Evolutionary conservation across 2,329 filamentous ascomycete genomes (phyloP), one percentile per base, ranked within the genome.

Genomic region (Xylaria sp.): DNA sequence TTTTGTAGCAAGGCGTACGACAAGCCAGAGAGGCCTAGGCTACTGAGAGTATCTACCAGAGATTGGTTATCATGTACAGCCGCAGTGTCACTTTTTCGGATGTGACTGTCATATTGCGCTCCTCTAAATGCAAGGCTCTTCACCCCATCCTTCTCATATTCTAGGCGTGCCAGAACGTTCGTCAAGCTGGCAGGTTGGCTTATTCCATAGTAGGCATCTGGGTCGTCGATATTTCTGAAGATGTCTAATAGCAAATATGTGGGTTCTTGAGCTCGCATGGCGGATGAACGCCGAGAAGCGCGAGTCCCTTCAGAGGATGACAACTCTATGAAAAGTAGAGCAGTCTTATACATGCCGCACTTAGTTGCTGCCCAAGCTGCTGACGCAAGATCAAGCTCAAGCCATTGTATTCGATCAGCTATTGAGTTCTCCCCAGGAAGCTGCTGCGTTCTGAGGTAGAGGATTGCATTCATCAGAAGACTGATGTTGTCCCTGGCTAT

Each of bases 121-220:
- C 94, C 94, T 67, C 95, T 91, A 75, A 98, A 97, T 28, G 96
- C 91, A 20, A 99, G 86, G 72, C 92, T 95, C 77, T 97, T 97
- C 60, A 90, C 85, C 0, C 94, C 94, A 74, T 97, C 91, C 59
- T 90, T 91, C 81, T 99, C 96, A 77, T 98, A 95, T 73, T 97
- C 94, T 4, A 98, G 86, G 10, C 93, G 90, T 60, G 91, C 88
- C 67, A 98, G 84, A 0, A 98, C 91, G 12, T 91, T 93, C 18
- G 88, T 85, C 18, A 99, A 82, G 66, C 90, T 94, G 7, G 94
- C 88, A 50, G 89, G 88, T 79, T 97, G 92, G 51, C 93, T 89
- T 8, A 98, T 86, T 3, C 96, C 97, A 77, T 99, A 99, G 79
- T 97, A 99, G 0, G 94, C 91, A 79, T 99, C 96, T 1, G 94